phyloP scores from a whole-genome alignment of 1,284 basidiomycete genomes.

The Sanghuangporus baumii region DNA sequence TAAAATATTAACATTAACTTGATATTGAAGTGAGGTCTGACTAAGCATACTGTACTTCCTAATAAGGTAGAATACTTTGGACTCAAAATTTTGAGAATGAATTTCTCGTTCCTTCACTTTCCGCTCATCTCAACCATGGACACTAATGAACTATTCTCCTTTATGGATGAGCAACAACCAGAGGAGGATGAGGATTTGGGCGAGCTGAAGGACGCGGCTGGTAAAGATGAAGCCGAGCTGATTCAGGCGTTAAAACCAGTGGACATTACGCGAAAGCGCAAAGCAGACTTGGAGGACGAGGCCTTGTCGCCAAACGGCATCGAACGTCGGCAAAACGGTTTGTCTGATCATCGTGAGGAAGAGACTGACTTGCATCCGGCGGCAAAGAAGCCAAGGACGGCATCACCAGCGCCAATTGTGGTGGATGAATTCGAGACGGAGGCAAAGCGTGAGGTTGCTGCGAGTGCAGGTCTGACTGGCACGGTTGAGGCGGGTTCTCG shows the following conservation, averaged over 20 bases:
- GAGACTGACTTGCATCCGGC: conserved; percentile 13
- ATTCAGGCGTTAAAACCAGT: conserved; percentile 21
- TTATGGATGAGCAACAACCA: conserved; percentile 31
- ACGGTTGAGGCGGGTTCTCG: conserved; percentile 60
- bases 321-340: conserved; percentile 7
- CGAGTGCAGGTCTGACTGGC: conserved; percentile 76
- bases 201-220: conserved; percentile 17
- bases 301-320: conserved; percentile 6
- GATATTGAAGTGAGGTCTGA: too few species aligned
- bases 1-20: too few species aligned
- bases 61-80: neutral
- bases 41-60: neutral
- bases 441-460: conserved; percentile 83
- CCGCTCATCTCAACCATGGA: conserved; percentile 21
- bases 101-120: too few species aligned
- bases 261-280: conserved; percentile 11
- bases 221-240: conserved; percentile 15
- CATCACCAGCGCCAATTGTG: conserved; percentile 63
- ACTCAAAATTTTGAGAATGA: neutral
- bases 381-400: conserved; percentile 46
- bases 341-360: conserved; percentile 19
- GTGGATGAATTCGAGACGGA: conserved; percentile 89
- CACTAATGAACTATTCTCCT: conserved; percentile 37
- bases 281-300: conserved; percentile 14
- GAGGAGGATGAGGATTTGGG: conserved; percentile 20